Conservation (phyloP, 148 eudicot genomes). For the Limonium bicolor region DNA sequence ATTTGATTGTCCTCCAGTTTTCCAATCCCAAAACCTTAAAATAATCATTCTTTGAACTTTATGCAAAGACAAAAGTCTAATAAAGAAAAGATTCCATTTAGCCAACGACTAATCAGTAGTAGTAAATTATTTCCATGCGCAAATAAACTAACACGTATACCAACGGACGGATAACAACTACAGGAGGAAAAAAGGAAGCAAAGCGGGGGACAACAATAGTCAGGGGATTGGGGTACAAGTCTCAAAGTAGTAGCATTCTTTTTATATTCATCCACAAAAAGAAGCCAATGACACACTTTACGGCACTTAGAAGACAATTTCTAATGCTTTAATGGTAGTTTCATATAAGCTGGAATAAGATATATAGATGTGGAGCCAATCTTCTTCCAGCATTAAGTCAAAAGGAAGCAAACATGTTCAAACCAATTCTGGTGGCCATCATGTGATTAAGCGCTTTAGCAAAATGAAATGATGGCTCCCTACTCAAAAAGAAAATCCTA, state of each 20-base stretch:
- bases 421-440: constrained; percentile 2
- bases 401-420: not conserved
- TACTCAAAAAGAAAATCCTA: constrained; percentile 5
- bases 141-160: not conserved
- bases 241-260: no score
- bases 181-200: constrained; percentile 2
- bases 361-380: not conserved
- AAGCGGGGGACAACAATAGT: no score
- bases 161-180: constrained; percentile 2
- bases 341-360: not conserved
- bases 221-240: no score
- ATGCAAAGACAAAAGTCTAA: not conserved
- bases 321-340: constrained; percentile 1
- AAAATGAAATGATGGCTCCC: constrained; percentile 1
- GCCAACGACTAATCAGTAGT: not conserved
- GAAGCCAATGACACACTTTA: no score
- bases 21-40: not conserved
- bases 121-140: not conserved
- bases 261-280: no score
- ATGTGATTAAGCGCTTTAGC: constrained; percentile 3
- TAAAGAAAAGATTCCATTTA: constrained; percentile 5
- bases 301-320: no score
- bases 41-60: constrained; percentile 6
- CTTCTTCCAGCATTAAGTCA: not conserved
- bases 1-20: not conserved